Percentiles rank a stretch among this genome's conserved stretches.
Evolutionary conservation across 2,329 filamentous ascomycete species (phyloP).

Genomic region (Penicillium oxalicum): DNA sequence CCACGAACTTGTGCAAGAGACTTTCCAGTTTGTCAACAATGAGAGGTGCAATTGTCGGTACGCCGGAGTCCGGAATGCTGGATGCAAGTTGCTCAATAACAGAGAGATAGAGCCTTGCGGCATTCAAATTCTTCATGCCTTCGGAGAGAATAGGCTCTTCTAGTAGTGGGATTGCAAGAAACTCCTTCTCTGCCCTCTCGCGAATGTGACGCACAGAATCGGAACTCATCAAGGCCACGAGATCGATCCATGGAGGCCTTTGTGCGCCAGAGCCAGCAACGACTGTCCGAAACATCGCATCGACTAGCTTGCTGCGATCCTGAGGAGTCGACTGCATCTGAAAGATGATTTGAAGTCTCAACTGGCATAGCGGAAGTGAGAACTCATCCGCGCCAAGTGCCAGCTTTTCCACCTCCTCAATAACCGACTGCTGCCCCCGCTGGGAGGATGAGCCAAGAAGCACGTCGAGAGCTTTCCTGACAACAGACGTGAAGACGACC

Average conservation of each 20-base stretch:
- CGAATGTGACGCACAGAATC: constrained; percentile 37
- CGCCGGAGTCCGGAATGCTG: constrained; percentile 32
- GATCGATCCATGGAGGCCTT: constrained; percentile 35
- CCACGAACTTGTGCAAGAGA: constrained; percentile 34
- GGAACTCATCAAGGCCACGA: constrained; percentile 35
- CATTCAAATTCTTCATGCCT: constrained; percentile 22
- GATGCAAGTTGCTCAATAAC: constrained; percentile 36
- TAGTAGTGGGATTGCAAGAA: constrained; percentile 33
- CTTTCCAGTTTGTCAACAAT: constrained; percentile 39
- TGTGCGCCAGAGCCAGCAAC: constrained; percentile 31
- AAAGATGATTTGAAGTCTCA: constrained; percentile 40
- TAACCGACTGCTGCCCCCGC: constrained; percentile 13
- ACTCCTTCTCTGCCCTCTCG: constrained; percentile 37
- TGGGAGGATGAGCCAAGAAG: constrained; percentile 26
- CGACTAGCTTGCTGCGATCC: constrained; percentile 30
- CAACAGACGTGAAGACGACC: constrained; percentile 20
- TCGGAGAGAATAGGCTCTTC: constrained; percentile 19
- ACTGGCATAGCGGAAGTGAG: constrained; percentile 39
- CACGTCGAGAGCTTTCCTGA: constrained; percentile 29
- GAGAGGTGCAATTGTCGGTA: constrained; percentile 26
- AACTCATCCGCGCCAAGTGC: constrained; percentile 37
- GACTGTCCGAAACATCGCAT: constrained; percentile 37
- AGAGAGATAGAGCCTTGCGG: constrained; percentile 33
- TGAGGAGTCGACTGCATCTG: constrained; percentile 24
- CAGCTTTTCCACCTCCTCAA: constrained; percentile 31